Evolutionary conservation across 129 eudicot species (phyloP).

Genomic region (Centella asiatica): DNA sequence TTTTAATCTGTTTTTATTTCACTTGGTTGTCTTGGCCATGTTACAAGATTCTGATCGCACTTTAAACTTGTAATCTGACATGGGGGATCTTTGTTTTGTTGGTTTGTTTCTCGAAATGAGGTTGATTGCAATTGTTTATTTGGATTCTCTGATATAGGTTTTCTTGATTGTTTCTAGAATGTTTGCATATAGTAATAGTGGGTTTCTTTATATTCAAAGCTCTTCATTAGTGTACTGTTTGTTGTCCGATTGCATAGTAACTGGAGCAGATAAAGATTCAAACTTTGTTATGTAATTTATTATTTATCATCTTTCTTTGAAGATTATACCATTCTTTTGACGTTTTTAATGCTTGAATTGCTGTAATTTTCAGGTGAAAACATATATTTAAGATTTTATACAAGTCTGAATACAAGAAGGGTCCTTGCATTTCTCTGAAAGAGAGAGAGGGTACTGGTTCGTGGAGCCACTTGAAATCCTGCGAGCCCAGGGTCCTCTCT

Average conservation of each 20-base stretch:
- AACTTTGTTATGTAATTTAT: neutral
- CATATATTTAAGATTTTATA: constrained; percentile 16
- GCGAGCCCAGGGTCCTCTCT: constrained; percentile 72
- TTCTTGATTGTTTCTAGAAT: constrained; percentile 1
- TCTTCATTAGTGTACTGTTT: neutral
- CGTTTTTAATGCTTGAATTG: constrained; percentile 4
- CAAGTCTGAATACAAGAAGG: constrained; percentile 2
- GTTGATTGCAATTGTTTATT: neutral
- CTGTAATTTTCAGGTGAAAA: constrained; percentile 25
- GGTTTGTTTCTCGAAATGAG: neutral
- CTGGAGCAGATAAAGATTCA: neutral
- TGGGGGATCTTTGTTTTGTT: constrained; percentile 4
- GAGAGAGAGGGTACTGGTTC: constrained; percentile 59
- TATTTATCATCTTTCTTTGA: constrained; percentile 7
- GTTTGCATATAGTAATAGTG: neutral
- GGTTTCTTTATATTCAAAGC: neutral
- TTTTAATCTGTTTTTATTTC: neutral
- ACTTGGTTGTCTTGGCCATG: neutral
- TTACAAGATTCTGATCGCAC: constrained; percentile 6
- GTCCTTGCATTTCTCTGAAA: neutral
- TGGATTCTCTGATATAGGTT: neutral
- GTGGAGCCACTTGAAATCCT: constrained; percentile 38
- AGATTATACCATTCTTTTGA: constrained; percentile 1
- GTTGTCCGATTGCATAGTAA: neutral
- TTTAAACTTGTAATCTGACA: constrained; percentile 3